Evolutionary conservation across 352 stramenopile genomes (phyloP).

Genomic region (Phytophthora pisi): DNA sequence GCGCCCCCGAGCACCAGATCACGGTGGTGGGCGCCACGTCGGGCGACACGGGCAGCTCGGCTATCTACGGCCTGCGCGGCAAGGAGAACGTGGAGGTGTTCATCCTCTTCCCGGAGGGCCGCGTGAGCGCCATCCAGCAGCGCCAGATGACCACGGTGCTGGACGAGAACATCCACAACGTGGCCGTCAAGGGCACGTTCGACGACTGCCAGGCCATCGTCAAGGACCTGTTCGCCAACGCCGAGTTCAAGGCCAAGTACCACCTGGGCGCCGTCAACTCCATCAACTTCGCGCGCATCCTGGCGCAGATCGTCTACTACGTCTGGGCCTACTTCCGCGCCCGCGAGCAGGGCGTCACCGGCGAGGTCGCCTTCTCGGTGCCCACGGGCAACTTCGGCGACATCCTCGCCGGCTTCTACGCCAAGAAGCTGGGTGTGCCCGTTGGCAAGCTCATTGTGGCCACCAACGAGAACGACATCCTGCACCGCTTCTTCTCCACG

Average conservation of each 20-base stretch:
- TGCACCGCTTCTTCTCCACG: slow-evolving; percentile 97
- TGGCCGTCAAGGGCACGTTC: slow-evolving; percentile 96
- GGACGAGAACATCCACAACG: slow-evolving; percentile 98
- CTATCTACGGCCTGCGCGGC: slow-evolving; percentile 97
- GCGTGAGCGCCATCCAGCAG: slow-evolving; percentile 98
- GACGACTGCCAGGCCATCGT: slow-evolving; percentile 99
- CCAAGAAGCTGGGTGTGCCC: slow-evolving; percentile 92
- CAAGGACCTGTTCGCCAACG: slow-evolving; percentile 97
- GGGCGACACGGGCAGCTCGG: slow-evolving; percentile 97
- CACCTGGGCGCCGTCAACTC: slow-evolving; percentile 98
- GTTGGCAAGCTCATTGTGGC: slow-evolving; percentile 97
- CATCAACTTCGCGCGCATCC: slow-evolving; percentile 99
- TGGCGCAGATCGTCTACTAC: slow-evolving; percentile 99
- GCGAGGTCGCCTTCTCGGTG: slow-evolving; percentile 95
- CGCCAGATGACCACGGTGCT: slow-evolving; percentile 98
- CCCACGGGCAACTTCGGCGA: slow-evolving; percentile 99
- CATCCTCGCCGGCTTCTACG: slow-evolving; percentile 98
- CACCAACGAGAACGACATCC: slow-evolving; percentile 99
- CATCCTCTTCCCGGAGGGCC: slow-evolving; percentile 97
- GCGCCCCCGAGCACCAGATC: slow-evolving; percentile 79
- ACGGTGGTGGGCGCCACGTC: slow-evolving; percentile 98
- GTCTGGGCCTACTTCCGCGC: slow-evolving; percentile 97
- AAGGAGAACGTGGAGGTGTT: slow-evolving; percentile 99
- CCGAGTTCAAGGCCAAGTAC: slow-evolving; percentile 91
- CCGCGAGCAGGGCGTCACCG: slow-evolving; percentile 63